Percentiles rank a stretch among this genome's conserved stretches.
Conservation (phyloP, 2,329 filamentous ascomycete genomes). For the Aspergillus phoenicis region DNA sequence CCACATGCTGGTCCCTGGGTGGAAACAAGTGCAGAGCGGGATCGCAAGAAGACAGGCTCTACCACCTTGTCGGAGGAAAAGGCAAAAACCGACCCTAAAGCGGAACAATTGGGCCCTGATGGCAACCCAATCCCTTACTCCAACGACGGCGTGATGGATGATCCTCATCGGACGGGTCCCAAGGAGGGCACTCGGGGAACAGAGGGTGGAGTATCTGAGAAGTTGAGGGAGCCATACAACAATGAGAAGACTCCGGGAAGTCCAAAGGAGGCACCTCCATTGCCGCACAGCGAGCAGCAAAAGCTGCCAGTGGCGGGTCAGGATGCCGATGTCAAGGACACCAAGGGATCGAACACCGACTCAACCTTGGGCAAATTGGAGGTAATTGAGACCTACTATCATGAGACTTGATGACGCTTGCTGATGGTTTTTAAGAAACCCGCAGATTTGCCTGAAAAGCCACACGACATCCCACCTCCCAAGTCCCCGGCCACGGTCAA, state of each 20-base stretch:
- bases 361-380: slow-evolving; percentile 55
- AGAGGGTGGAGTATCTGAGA: slow-evolving; percentile 85
- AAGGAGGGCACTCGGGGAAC: slow-evolving; percentile 87
- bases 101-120: slow-evolving; percentile 44
- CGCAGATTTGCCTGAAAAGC: slow-evolving; percentile 74
- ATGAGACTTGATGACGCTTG: not conserved
- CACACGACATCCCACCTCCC: slow-evolving; percentile 72
- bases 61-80: slow-evolving; percentile 40
- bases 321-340: slow-evolving; percentile 38
- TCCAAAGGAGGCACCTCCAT: slow-evolving; percentile 80
- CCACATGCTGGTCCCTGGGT: slow-evolving; percentile 82
- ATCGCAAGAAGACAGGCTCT: slow-evolving; percentile 44
- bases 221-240: slow-evolving; percentile 74
- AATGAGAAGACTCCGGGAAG: slow-evolving; percentile 75
- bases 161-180: slow-evolving; percentile 72
- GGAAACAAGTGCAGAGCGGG: slow-evolving; percentile 51
- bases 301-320: slow-evolving; percentile 55
- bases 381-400: slow-evolving; percentile 45
- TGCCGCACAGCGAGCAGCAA: slow-evolving; percentile 79
- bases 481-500: slow-evolving; percentile 54
- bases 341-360: slow-evolving; percentile 44
- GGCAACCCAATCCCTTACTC: slow-evolving; percentile 53
- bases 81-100: slow-evolving; percentile 27
- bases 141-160: slow-evolving; percentile 88
- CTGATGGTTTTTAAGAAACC: slow-evolving; percentile 64